These are phyloP conservation scores for Erysimum cheiranthoides DNA, from an alignment of 345 rosid genomes.

Conservation along the genomic window DNA sequence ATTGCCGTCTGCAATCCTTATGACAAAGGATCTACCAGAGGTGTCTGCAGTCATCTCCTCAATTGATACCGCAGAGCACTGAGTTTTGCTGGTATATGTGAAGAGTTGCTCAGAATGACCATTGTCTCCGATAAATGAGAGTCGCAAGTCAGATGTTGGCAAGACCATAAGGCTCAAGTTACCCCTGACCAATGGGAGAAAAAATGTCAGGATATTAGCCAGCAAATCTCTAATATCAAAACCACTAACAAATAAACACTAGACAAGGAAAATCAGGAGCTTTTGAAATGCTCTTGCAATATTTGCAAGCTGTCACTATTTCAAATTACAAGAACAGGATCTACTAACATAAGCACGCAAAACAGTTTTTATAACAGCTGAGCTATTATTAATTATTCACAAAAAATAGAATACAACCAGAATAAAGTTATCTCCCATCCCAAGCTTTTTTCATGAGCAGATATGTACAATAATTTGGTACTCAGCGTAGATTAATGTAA, in stretches of 20 bases:
- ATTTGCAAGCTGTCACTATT: constrained; percentile 11
- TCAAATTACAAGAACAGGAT: not conserved
- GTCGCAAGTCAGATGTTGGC: constrained; percentile 88
- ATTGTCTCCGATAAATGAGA: constrained; percentile 83
- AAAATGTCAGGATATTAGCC: constrained; percentile 7
- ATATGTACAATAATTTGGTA: constrained; percentile 7
- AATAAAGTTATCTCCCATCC: not conserved
- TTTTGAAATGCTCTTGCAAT: not conserved
- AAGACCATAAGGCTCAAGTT: constrained; percentile 72
- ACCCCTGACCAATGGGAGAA: constrained; percentile 64
- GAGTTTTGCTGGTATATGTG: constrained; percentile 59
- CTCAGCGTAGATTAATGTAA: not conserved
- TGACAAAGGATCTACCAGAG: constrained; percentile 85
- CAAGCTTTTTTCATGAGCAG: not conserved
- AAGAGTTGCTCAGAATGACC: constrained; percentile 72
- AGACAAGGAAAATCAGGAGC: not conserved
- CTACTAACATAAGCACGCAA: not conserved
- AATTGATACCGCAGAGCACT: constrained; percentile 57
- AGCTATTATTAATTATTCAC: not conserved
- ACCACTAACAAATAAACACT: not conserved
- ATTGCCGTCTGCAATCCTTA: constrained; percentile 62
- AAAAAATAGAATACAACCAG: not conserved
- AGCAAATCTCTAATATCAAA: constrained; percentile 11
- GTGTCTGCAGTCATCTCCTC: constrained; percentile 71
- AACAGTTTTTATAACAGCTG: not conserved